Evolutionary conservation across 805 yeast genomes (phyloP), one percentile per base, ranked within the genome.

Genomic region (Henningerozyma blattae): DNA sequence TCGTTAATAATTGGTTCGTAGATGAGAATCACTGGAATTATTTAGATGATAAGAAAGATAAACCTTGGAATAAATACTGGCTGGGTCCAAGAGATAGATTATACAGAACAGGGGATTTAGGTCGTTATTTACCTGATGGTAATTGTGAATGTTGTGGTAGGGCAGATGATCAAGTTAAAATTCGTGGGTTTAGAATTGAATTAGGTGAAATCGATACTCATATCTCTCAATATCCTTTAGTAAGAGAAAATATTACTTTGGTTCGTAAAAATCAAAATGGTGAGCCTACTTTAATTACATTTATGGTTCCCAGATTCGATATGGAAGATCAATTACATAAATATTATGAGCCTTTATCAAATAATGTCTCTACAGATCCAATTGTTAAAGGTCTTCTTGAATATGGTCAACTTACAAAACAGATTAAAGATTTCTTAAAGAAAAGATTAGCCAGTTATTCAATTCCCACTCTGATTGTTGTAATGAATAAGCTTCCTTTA

Each of bases 131-230:
- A 38, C 96, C 97, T 5, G 95, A 87, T 52, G 99, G 98, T 37
- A 84, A 91, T 62, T 86, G 91, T 47, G 99, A 91, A 65, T 89
- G 96, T 58, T 81, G 94, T 55, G 99, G 99, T 39, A 75, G 99
- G 57, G 98, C 98, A 18, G 99, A 91, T 62, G 97, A 89, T 55
- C 99, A 91, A 60, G 95, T 91, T 40, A 91, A 91, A 59, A 91
- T 91, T 45, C 77, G 99, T 64, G 99, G 99, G 2, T 93, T 91
- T 74, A 75, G 99, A 62, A 93, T 91, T 43, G 99, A 91, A 62
- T 68, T 91, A 36, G 99, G 99, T 39, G 99, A 91, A 61, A 93
- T 91, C 53, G 97, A 91, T 58, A 91, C 98, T 13, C 95, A 91
- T 54, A 72, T 91, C 41, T 86, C 96, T 12, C 95, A 86, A 57